Conservation (phyloP, 192 early-diverging fungal genomes). For the Pilaira anomala region DNA sequence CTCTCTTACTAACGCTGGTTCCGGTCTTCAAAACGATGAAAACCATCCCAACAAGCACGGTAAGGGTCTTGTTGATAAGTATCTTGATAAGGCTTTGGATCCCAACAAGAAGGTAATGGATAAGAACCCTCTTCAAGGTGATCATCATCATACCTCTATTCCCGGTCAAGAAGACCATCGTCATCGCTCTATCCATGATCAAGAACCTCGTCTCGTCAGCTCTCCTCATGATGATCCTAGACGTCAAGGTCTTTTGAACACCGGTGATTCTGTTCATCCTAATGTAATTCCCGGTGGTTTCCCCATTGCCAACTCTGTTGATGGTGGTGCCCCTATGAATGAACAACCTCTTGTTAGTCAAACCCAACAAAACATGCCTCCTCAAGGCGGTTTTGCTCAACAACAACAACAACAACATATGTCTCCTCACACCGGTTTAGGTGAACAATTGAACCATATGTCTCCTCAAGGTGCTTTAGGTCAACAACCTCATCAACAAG, state of each 20-base stretch:
- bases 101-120: no score
- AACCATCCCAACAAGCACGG: background rate
- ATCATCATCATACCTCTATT: no score
- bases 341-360: background rate
- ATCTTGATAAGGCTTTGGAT: background rate
- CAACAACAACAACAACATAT: no score
- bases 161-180: no score
- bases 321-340: background rate
- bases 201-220: background rate
- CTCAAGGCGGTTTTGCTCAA: no score
- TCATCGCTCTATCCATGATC: background rate
- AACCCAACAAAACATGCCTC: background rate
- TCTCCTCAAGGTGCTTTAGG: no score
- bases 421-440: no score
- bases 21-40: constrained; percentile 7
- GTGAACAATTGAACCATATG: no score
- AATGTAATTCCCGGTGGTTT: background rate
- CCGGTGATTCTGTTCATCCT: constrained; percentile 14
- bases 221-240: background rate
- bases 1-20: constrained; percentile 20
- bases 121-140: no score
- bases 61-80: background rate
- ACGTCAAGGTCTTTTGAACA: constrained; percentile 8
- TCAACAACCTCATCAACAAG: no score
- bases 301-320: background rate